Base-by-base conservation (phyloP, 2,329 filamentous ascomycete genomes). In the Canariomyces notabilis region DNA sequence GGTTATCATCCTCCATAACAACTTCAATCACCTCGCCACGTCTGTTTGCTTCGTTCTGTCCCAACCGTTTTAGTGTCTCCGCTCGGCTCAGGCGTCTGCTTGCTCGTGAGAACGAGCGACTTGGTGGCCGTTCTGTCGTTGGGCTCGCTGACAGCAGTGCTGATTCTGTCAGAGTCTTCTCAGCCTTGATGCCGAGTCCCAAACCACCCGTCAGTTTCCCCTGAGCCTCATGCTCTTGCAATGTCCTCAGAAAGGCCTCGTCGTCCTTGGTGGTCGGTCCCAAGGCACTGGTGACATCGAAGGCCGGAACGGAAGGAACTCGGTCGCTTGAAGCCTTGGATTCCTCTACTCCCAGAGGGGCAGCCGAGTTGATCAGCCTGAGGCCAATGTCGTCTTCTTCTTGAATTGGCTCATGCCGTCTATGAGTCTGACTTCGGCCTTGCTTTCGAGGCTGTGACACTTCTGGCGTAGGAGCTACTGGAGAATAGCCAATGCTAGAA, bases 11-110 rank as follows among this genome's bases (percentile, higher is more conserved):
- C 19, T 74, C 72, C 20, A 80, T 63, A 37, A 83, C 72, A 2
- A 83, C 75, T 57, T 81, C 72, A 48, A 82, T 76, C 2, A 81
- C 72, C 53, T 80, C 68, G 14, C 77, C 78, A n/a, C 73, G 67
- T 47, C 73, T 73, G 56, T 82, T 80, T 1, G 80, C 80, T 57
- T 81, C 77, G 9, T 66, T 70, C 59, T 83, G 79, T 0, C 72
- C 78, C 15, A 76, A 64, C 16, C 70, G 66, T 45, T 67, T 71
- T 44, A 81, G 64, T 0, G 71, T 74, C 40, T 71, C 62, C 8
- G 48, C 52, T 6, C 62, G 55, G 32, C 52, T 61, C 16, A 60
- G 49, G 18, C 47, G 46, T 45, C 46, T 32, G 38, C 38, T 38
- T n/a, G 29, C 44, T 14, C 44, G 61, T 1, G 74, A 69, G 21